Base-by-base conservation (phyloP, 1,284 basidiomycete species). In the Leccinum variabile region DNA sequence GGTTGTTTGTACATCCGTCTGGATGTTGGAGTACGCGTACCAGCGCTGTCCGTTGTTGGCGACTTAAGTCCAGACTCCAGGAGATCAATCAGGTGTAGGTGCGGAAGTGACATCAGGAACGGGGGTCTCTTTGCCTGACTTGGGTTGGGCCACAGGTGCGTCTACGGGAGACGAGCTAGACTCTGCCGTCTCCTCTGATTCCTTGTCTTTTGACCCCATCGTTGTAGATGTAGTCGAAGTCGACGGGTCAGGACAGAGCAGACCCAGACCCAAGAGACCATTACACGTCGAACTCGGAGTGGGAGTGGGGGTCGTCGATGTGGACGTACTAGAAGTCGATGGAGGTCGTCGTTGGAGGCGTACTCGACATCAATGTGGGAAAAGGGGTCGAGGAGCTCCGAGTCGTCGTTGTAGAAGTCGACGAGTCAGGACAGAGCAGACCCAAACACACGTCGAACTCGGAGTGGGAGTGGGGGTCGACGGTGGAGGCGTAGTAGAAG, bases 1-100 rank as follows among this genome's bases (percentile, higher is more conserved):
- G 91, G 90, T 76, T 92, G 87, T 54, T 89, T 80, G n/a, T 83
- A 77, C 3, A 84, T 81, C 65, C 84, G 80, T 59, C 80, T 80
- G 56, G 83, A 81, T 65, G 86, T 88, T 28, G 90, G 89, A 44
- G 89, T 89, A 59, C 89, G 81, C 35, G 79, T 78, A 8, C 90
- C 90, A 0, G 84, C 79, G 57, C 80, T 81, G 61, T 88, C 87
- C 28, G 82, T 84, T 33, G 77, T 79, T 13, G 87, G 87, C 6
- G 80, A 81, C 62, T 76, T 75, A 41, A 82, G 70, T 30, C 78
- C 77, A 50, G 81, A 80, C 28, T 81, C 76, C 2, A 68, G 70
- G 5, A 76, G 75, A 53, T 78, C 77, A 44, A 22, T 22, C 22
- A 22, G 63, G 68, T n/a, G 70, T 70, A 10, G 70, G 62, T 9